Conservation (phyloP, 345 rosid species). For the Linum tenue region DNA sequence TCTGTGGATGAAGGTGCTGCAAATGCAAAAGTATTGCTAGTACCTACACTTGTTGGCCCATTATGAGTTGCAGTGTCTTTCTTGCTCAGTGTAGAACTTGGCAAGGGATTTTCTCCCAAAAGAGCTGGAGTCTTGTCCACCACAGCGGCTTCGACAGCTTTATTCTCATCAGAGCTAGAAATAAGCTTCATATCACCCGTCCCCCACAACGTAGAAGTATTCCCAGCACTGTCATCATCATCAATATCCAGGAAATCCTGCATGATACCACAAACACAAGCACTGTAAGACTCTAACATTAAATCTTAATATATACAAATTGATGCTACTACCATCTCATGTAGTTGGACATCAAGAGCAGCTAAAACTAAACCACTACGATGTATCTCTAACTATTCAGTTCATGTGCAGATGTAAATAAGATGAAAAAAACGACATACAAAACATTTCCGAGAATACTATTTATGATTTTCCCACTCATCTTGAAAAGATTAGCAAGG, state of each 20-base stretch:
- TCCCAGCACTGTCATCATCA: conserved; percentile 36
- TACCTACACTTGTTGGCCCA: conserved; percentile 31
- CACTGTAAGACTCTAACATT: background rate
- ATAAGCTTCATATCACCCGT: conserved; percentile 31
- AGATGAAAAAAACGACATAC: background rate
- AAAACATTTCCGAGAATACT: background rate
- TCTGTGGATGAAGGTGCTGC: conserved; percentile 22
- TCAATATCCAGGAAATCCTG: conserved; percentile 77
- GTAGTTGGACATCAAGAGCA: background rate
- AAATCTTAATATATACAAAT: too few species aligned
- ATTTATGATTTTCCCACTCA: background rate
- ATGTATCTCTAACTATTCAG: background rate
- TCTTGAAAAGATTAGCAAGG: background rate
- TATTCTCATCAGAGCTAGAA: conserved; percentile 13
- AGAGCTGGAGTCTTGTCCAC: conserved; percentile 24
- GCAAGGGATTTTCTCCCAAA: conserved; percentile 26
- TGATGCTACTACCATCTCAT: too few species aligned
- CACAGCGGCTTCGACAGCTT: conserved; percentile 27
- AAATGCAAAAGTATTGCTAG: conserved; percentile 18
- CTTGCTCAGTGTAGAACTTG: conserved; percentile 24
- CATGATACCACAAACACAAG: background rate
- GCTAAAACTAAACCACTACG: background rate
- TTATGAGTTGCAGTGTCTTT: conserved; percentile 23
- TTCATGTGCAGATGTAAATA: background rate
- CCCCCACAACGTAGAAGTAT: conserved; percentile 19